These are phyloP conservation scores for Pythium angustatum DNA, from an alignment of 352 stramenopile species.

Conservation along the genomic window DNA sequence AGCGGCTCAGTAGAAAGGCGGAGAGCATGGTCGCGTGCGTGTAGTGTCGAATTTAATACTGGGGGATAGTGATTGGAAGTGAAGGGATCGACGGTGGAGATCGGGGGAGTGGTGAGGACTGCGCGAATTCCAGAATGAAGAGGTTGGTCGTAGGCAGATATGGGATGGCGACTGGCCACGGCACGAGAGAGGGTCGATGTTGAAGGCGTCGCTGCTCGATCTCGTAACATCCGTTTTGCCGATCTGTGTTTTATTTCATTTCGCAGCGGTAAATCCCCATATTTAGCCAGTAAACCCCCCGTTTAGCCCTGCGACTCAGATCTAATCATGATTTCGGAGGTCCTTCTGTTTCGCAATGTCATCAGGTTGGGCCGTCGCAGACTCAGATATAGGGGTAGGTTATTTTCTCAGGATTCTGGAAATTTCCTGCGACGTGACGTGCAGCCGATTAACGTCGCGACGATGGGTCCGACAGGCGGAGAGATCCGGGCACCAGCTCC, in stretches of 20 bases:
- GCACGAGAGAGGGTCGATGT: not conserved
- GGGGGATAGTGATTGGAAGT: not conserved
- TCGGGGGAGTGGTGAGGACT: not conserved
- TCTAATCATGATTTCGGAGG: not conserved
- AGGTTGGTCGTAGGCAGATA: not conserved
- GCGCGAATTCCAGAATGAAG: slow-evolving; percentile 1
- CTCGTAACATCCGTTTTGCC: not conserved
- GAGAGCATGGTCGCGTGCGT: slow-evolving; percentile 12
- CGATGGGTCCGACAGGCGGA: not conserved
- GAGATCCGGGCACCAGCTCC: slow-evolving; percentile 9
- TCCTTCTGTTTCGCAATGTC: not conserved
- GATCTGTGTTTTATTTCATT: slow-evolving; percentile 17
- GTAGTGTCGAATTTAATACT: not conserved
- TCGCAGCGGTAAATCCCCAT: not conserved
- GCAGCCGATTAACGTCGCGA: not conserved
- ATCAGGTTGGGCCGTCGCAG: not conserved
- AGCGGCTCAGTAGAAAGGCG: slow-evolving; percentile 6
- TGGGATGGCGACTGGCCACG: not conserved
- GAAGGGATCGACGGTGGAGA: not conserved
- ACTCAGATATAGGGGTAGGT: slow-evolving; percentile 7
- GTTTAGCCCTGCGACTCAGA: too few relatives aligned
- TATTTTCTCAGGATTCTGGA: slow-evolving; percentile 6
- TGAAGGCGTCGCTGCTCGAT: slow-evolving; percentile 1
- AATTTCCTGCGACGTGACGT: slow-evolving; percentile 20
- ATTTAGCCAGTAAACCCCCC: too few relatives aligned